phyloP scores from a whole-genome alignment of 148 eudicot genomes.

The Fagopyrum tataricum region DNA sequence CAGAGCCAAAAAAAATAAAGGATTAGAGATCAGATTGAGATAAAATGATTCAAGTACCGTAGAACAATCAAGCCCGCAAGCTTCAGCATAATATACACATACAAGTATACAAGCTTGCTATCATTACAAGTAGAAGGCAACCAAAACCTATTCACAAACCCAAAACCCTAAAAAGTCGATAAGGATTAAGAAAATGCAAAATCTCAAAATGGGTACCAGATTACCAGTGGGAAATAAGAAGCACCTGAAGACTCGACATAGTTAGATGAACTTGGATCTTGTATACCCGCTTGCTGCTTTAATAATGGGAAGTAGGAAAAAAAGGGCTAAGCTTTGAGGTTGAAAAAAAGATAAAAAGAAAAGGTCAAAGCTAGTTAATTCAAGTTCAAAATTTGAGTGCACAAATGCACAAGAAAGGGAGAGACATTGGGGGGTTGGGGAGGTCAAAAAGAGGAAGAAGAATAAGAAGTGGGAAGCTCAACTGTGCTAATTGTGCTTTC shows the following conservation, averaged over 20 bases:
- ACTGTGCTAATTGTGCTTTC: neutral
- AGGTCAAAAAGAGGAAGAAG: neutral
- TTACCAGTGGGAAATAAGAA: neutral
- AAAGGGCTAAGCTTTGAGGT: neutral
- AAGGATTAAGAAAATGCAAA: neutral
- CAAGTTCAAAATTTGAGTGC: slow-evolving; percentile 12
- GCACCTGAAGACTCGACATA: slow-evolving; percentile 9
- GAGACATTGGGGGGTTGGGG: neutral
- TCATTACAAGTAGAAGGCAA: neutral
- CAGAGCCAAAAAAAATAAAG: neutral
- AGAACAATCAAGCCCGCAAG: neutral
- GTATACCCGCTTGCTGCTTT: neutral
- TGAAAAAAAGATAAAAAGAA: neutral
- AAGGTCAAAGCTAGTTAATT: slow-evolving; percentile 12
- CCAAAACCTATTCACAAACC: neutral
- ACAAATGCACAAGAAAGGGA: neutral
- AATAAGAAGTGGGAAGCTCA: neutral
- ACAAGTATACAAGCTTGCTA: neutral
- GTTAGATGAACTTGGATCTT: neutral
- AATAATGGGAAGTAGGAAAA: neutral
- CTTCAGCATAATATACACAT: neutral
- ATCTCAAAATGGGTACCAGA: neutral
- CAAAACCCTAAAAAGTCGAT: neutral
- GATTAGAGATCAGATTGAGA: neutral
- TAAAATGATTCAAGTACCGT: neutral